A percentile compares a stretch with the other conserved stretches of the same genome.
Conservation (phyloP, 73 alveolate genomes). For the Paramecium pentaurelia region DNA sequence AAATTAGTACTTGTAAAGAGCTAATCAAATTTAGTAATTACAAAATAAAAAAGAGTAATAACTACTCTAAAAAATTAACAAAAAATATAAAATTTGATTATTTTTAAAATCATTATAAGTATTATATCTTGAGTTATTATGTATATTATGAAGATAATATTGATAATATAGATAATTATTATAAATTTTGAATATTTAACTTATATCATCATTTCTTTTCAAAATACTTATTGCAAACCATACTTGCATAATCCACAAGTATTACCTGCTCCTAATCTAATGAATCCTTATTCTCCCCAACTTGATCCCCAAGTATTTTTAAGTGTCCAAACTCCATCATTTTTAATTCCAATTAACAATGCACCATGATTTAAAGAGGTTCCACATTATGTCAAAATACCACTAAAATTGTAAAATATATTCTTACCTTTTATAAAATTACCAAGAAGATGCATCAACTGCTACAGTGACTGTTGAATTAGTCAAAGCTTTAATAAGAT, state of each 20-base stretch:
- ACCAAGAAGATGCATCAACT: slow-evolving; percentile 63
- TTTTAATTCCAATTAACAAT: slow-evolving; percentile 46
- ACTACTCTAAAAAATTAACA: neutral
- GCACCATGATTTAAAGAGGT: slow-evolving; percentile 60
- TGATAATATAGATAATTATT: too few relatives aligned
- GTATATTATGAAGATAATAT: too few relatives aligned
- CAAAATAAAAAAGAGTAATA: slow-evolving; percentile 5
- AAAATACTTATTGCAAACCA: neutral
- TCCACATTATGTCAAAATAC: neutral
- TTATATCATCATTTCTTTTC: neutral
- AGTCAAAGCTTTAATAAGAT: neutral
- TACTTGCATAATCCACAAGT: slow-evolving; percentile 46
- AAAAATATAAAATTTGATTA: slow-evolving; percentile 34
- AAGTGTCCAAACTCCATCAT: slow-evolving; percentile 50
- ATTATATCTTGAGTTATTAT: neutral
- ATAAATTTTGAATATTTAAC: neutral
- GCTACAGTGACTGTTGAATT: slow-evolving; percentile 57
- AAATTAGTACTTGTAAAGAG: slow-evolving; percentile 28
- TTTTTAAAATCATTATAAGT: neutral
- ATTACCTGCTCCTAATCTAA: slow-evolving; percentile 39
- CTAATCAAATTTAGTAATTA: slow-evolving; percentile 5
- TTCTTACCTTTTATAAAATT: neutral
- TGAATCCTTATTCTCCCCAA: slow-evolving; percentile 69
- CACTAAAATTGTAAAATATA: neutral
- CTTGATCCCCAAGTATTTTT: slow-evolving; percentile 68